Evolutionary conservation across 2,329 filamentous ascomycete genomes (phyloP), one percentile per base, ranked within the genome.

Genomic region (Alternaria burnsii): DNA sequence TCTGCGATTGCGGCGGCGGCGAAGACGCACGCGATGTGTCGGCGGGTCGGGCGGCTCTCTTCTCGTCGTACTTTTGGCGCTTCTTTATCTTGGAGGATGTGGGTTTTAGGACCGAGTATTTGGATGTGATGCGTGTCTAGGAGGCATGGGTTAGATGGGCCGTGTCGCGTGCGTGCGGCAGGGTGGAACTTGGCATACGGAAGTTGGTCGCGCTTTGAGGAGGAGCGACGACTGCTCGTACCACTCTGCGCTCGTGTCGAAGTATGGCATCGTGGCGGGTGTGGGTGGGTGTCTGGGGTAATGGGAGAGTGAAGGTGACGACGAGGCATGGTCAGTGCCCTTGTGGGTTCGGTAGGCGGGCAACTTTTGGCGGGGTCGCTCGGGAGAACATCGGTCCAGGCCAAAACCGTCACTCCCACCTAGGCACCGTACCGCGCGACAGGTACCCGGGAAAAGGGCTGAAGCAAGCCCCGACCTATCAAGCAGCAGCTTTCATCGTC

Each of bases 121-220:
- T 93, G 66, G 94, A 97, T 69, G 93, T 96, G 82, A 98, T 92
- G 74, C 89, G 88, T 48, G 94, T 94, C 94, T 97, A 73, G 20
- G 32, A 28, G 38, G 24, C 16, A 3, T 14, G 30, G 42, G 42
- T 71, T 61, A 70, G 59, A 50, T 20, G 48, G 20, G 32, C 32
- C 10, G 32, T 18, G 55, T 67, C 44, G 59, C 47, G 58, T 60
- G 62, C 52, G 59, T 56, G 51, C 30, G 41, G 24, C 14, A 47
- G n/a, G 22, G 41, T 30, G 12, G 28, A 47, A 50, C 41, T 34
- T 56, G 56, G 82, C 87, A 65, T 87, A 97, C 94, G 41, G 91
- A 93, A 34, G 87, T 87, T 4, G 95, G 95, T 48, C 92, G 89
- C 57, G 95, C 94, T 81, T 95, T 88, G 55, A 99, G 84, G 59